Conservation (phyloP, 179 eudicot genomes). For the Beta lomatogona region DNA sequence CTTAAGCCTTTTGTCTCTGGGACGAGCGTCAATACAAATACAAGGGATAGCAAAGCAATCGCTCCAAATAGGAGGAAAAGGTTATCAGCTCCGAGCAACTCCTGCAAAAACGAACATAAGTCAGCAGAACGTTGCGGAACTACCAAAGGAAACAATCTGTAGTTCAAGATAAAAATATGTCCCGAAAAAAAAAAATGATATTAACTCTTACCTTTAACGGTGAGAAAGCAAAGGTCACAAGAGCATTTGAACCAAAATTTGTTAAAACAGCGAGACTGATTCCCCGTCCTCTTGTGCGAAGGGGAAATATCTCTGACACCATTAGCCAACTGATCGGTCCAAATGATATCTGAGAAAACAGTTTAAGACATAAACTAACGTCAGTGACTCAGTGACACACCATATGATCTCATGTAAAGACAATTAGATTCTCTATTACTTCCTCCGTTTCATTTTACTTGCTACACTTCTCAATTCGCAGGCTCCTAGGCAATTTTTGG, state of each 20-base stretch:
- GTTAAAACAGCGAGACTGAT: conserved; percentile 94
- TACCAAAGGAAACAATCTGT: neutral
- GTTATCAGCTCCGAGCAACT: conserved; percentile 85
- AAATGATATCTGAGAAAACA: conserved; percentile 70
- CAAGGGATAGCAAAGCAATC: conserved; percentile 73
- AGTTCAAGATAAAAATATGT: neutral
- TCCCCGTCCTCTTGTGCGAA: conserved; percentile 96
- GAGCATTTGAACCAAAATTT: conserved; percentile 91
- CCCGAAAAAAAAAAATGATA: neutral
- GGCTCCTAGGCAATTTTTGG: too few species aligned
- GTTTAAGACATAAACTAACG: neutral
- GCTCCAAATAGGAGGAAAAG: conserved; percentile 83
- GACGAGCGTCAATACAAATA: conserved; percentile 58
- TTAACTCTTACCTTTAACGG: conserved; percentile 69
- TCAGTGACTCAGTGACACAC: neutral
- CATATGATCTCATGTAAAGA: neutral
- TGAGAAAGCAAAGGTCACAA: conserved; percentile 92
- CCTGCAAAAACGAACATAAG: conserved; percentile 52
- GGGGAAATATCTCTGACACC: conserved; percentile 98
- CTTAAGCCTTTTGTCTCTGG: conserved; percentile 98
- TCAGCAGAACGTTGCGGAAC: conserved; percentile 9
- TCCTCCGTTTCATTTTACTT: too few species aligned
- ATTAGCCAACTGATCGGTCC: conserved; percentile 99
- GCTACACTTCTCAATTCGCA: too few species aligned
- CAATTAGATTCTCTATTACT: neutral